Evolutionary conservation across 768 basidiomycete species (phyloP).

Genomic region (Hygrophorus russula): DNA sequence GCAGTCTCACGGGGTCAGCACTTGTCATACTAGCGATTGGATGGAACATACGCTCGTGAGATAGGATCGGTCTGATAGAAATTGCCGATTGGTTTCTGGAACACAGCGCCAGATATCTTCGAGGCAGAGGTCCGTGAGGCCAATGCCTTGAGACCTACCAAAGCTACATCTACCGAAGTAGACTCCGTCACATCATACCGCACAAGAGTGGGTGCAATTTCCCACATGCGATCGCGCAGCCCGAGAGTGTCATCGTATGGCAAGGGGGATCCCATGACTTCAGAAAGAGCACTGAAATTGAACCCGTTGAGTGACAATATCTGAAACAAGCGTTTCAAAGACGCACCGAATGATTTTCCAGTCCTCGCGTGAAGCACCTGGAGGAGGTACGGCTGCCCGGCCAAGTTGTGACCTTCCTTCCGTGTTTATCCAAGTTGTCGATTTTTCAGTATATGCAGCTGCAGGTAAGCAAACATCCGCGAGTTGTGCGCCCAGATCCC

Average conservation of each 20-base stretch:
- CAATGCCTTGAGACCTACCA: slow-evolving; percentile 56
- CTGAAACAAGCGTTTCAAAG: slow-evolving; percentile 1
- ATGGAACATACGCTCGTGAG: slow-evolving; percentile 69
- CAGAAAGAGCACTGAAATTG: slow-evolving; percentile 66
- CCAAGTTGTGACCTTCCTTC: slow-evolving; percentile 90
- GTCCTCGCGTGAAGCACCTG: slow-evolving; percentile 92
- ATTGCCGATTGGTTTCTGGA: slow-evolving; percentile 77
- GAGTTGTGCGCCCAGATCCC: slow-evolving; percentile 90
- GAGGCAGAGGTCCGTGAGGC: slow-evolving; percentile 37
- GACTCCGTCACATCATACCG: slow-evolving; percentile 75
- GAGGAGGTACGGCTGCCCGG: slow-evolving; percentile 83
- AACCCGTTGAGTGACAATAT: not conserved
- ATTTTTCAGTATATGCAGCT: slow-evolving; percentile 87
- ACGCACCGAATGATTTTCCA: slow-evolving; percentile 91
- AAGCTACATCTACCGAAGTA: slow-evolving; percentile 62
- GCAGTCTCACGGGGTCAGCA: slow-evolving; percentile 2
- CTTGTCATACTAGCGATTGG: slow-evolving; percentile 1
- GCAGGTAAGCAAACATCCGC: slow-evolving; percentile 96
- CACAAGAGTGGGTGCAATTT: slow-evolving; percentile 83
- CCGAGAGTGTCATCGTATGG: slow-evolving; percentile 83
- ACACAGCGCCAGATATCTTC: slow-evolving; percentile 45
- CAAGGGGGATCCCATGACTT: slow-evolving; percentile 67
- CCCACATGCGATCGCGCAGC: slow-evolving; percentile 92
- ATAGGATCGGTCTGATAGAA: slow-evolving; percentile 97
- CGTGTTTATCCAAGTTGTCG: slow-evolving; percentile 91